Conservation (phyloP, 164 flowering plant genomes). For the Paratinospora sagittata region DNA sequence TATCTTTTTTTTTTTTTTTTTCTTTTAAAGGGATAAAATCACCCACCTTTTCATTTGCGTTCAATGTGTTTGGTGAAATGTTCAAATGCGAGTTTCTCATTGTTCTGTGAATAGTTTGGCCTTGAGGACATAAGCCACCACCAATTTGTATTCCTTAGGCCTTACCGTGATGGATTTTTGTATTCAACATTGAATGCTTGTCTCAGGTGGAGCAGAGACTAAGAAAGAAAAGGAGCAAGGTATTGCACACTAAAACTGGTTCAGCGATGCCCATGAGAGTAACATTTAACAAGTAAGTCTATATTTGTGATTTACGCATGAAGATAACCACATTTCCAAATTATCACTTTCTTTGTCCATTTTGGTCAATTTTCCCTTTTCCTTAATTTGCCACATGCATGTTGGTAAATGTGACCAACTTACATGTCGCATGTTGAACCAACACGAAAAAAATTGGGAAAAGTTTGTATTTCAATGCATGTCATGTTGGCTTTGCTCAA, state of each 20-base stretch:
- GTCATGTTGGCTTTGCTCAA: neutral
- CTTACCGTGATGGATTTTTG: neutral
- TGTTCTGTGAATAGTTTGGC: no score
- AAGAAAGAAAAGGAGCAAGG: constrained; percentile 71
- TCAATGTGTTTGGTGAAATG: no score
- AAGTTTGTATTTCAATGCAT: neutral
- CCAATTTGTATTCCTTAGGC: neutral
- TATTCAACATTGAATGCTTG: neutral
- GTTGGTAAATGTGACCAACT: neutral
- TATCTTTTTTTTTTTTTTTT: no score
- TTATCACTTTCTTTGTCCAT: neutral
- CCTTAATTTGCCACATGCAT: neutral
- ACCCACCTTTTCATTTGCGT: no score
- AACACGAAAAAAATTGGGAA: neutral
- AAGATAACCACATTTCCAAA: neutral
- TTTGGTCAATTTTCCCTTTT: neutral
- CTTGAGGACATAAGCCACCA: no score
- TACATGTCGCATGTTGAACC: neutral
- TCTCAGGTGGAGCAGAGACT: constrained; percentile 79
- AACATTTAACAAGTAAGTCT: constrained; percentile 68
- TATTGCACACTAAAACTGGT: constrained; percentile 80
- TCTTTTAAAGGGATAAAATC: no score
- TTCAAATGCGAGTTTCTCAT: no score
- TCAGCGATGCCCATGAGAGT: constrained; percentile 70
- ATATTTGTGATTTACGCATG: neutral